phyloP scores from a whole-genome alignment of 495 filamentous ascomycete genomes.

The Hypoxylon fuscum region DNA sequence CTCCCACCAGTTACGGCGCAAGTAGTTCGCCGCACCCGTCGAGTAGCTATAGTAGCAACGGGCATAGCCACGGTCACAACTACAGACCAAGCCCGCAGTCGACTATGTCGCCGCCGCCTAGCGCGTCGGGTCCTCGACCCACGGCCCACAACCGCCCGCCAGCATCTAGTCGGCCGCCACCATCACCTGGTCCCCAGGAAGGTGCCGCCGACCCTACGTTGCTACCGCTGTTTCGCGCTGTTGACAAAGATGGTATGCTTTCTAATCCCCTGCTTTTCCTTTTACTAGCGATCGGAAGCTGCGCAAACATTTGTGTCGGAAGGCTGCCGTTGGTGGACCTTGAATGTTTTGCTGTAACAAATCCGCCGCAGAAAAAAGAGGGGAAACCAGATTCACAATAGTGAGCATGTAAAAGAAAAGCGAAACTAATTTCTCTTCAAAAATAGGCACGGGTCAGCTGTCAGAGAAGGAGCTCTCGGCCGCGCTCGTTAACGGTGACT shows the following conservation, averaged over 20 bases:
- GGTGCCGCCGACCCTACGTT: conserved; percentile 74
- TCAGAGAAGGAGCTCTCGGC: conserved; percentile 88
- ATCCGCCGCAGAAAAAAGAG: not conserved
- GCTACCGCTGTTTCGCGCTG: conserved; percentile 87
- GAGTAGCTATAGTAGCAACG: conserved; percentile 21
- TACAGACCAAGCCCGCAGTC: conserved; percentile 39
- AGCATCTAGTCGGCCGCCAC: conserved; percentile 67
- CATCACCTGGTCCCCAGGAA: conserved; percentile 68
- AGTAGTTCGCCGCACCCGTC: conserved; percentile 40
- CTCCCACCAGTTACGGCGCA: conserved; percentile 46
- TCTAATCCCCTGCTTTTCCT: not conserved
- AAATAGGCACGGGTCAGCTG: conserved; percentile 76
- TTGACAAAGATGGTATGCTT: conserved; percentile 78
- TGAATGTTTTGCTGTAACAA: no score
- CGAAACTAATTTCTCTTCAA: conserved; percentile 1
- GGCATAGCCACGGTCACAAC: conserved; percentile 30
- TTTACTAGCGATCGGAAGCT: not conserved
- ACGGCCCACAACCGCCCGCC: conserved; percentile 61
- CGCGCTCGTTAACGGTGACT: conserved; percentile 96
- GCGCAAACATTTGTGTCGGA: not conserved
- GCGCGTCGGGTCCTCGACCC: conserved; percentile 57
- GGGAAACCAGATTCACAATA: not conserved
- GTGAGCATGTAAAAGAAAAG: not conserved
- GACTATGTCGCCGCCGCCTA: conserved; percentile 51
- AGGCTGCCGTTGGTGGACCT: not conserved